Percentiles rank a stretch among this genome's conserved stretches.
These are phyloP conservation scores for Aspergillus transmontanensis DNA, from an alignment of 2,329 filamentous ascomycete species.

Conservation along the genomic window DNA sequence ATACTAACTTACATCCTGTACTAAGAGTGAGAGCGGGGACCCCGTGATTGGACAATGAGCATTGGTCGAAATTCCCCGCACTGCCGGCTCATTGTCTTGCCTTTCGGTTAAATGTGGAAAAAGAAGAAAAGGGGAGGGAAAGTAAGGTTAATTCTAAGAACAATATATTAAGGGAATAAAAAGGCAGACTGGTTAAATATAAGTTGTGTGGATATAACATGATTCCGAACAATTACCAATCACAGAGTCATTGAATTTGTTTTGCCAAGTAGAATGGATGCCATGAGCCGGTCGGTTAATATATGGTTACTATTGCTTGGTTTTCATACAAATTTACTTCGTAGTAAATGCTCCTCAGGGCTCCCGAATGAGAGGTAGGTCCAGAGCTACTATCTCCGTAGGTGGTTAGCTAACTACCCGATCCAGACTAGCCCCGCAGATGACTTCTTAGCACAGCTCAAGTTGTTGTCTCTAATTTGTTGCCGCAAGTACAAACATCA, in stretches of 20 bases:
- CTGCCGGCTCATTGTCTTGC: neutral
- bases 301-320: neutral
- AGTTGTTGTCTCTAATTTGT: neutral
- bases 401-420: neutral
- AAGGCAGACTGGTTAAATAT: neutral
- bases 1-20: neutral
- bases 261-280: neutral
- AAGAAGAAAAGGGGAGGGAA: neutral
- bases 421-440: neutral
- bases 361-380: neutral
- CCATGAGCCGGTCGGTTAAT: neutral
- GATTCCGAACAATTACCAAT: neutral
- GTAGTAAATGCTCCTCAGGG: neutral
- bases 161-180: too few species aligned
- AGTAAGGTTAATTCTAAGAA: neutral
- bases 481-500: neutral
- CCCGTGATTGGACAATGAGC: neutral
- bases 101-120: slow-evolving; percentile 1
- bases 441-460: neutral
- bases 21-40: neutral
- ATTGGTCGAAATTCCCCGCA: slow-evolving; percentile 3
- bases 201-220: neutral
- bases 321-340: too few species aligned
- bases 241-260: neutral
- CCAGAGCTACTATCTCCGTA: neutral